Conservation (phyloP, 2,329 filamentous ascomycete species). For the Stemphylium vesicarium region DNA sequence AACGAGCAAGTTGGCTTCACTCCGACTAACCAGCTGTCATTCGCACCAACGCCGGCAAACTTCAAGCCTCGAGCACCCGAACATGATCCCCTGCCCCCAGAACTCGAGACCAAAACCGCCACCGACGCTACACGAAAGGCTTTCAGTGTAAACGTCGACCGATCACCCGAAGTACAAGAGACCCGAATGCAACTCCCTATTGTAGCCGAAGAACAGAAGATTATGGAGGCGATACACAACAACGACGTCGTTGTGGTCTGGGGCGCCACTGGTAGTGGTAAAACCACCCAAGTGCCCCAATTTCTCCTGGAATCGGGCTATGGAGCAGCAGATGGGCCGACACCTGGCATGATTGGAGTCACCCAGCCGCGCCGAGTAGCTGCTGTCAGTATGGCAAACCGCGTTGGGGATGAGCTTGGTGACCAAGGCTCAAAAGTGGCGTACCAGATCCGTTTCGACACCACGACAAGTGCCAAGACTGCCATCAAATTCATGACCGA, state of each 20-base stretch:
- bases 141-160: constrained; percentile 74
- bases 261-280: constrained; percentile 94
- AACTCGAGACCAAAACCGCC: constrained; percentile 65
- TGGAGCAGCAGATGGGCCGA: constrained; percentile 76
- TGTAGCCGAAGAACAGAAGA: constrained; percentile 92
- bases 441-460: constrained; percentile 93
- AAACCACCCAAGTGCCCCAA: constrained; percentile 96
- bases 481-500: constrained; percentile 99
- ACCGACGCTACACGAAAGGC: constrained; percentile 70
- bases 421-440: constrained; percentile 78
- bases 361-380: constrained; percentile 95
- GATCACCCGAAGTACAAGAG: constrained; percentile 76
- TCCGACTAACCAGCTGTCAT: constrained; percentile 52
- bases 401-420: constrained; percentile 85
- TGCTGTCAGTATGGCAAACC: constrained; percentile 94
- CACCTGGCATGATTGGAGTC: constrained; percentile 90
- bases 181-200: constrained; percentile 82
- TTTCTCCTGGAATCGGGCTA: constrained; percentile 96
- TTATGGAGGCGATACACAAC: constrained; percentile 97
- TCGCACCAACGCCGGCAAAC: constrained; percentile 61
- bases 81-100: constrained; percentile 71
- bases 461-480: constrained; percentile 77
- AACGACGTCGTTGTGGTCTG: constrained; percentile 90
- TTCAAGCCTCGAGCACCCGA: constrained; percentile 73
- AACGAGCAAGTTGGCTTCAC: constrained; percentile 80